These are phyloP conservation scores for Epichloe brachyelytri DNA, from an alignment of 2,329 filamentous ascomycete species.

Conservation along the genomic window DNA sequence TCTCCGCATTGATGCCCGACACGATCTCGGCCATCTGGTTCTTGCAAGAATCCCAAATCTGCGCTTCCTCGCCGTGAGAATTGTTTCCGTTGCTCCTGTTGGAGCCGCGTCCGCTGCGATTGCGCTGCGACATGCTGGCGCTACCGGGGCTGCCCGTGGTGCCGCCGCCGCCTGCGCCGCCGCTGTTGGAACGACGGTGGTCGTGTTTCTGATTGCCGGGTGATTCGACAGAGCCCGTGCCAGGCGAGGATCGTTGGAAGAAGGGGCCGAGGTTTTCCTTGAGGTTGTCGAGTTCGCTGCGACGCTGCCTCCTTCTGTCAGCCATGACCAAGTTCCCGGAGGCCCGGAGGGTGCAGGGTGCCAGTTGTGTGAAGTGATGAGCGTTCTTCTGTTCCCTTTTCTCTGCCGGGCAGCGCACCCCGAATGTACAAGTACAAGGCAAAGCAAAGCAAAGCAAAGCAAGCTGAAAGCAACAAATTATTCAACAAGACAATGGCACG, in stretches of 20 bases:
- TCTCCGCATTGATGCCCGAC: slow-evolving; percentile 27
- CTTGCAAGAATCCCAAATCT: slow-evolving; percentile 30
- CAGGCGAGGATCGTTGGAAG: slow-evolving; percentile 16
- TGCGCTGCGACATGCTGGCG: slow-evolving; percentile 28
- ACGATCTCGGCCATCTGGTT: slow-evolving; percentile 27
- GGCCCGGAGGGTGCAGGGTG: background rate
- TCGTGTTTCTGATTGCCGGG: slow-evolving; percentile 7
- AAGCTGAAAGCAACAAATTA: background rate
- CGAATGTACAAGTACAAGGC: too few relatives aligned
- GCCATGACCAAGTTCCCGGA: slow-evolving; percentile 13
- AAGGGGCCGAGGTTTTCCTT: slow-evolving; percentile 22
- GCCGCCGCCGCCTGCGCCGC: slow-evolving; percentile 3
- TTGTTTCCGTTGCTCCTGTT: slow-evolving; percentile 30
- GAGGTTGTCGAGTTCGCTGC: slow-evolving; percentile 21
- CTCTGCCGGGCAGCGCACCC: too few relatives aligned
- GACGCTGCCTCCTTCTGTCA: slow-evolving; percentile 20
- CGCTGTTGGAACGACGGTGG: slow-evolving; percentile 6
- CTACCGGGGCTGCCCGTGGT: background rate
- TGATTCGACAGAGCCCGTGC: slow-evolving; percentile 2
- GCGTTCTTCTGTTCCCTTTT: background rate
- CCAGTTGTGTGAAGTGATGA: background rate
- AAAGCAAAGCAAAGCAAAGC: background rate
- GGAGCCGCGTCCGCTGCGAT: slow-evolving; percentile 30
- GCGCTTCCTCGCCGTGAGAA: slow-evolving; percentile 29
- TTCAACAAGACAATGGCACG: background rate